phyloP scores from a whole-genome alignment of 2,329 filamentous ascomycete species.

The Cladosporium phlei region DNA sequence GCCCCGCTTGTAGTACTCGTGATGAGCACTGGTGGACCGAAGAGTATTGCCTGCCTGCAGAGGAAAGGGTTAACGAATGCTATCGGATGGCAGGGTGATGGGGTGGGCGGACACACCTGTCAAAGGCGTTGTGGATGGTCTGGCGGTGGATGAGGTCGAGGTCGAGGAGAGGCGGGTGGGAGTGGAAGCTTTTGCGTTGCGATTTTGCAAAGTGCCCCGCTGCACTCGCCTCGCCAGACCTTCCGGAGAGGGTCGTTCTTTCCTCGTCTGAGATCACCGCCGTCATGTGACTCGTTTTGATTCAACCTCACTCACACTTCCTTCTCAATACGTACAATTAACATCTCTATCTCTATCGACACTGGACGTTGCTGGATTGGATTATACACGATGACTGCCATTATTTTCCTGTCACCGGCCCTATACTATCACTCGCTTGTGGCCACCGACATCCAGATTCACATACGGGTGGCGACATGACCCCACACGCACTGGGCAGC shows the following conservation, averaged over 20 bases:
- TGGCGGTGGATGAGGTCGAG: conserved; percentile 18
- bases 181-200: conserved; percentile 7
- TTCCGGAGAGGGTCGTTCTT: no score
- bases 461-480: conserved; percentile 4
- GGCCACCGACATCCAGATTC: not conserved
- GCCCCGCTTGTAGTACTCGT: conserved; percentile 25
- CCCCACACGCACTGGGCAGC: conserved; percentile 12
- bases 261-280: no score
- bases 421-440: not conserved
- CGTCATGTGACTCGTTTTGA: no score
- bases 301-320: no score
- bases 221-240: no score
- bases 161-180: conserved; percentile 9
- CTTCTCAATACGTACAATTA: no score
- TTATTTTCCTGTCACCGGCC: not conserved
- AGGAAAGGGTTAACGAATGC: conserved; percentile 38
- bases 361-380: no score
- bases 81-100: conserved; percentile 8
- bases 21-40: conserved; percentile 21
- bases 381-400: no score
- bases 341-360: no score
- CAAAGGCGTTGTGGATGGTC: conserved; percentile 20
- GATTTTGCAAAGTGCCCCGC: conserved; percentile 8
- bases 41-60: conserved; percentile 27
- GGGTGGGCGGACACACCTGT: conserved; percentile 17